These are phyloP conservation scores for Rubia yunnanensis DNA, from an alignment of 257 asterid species.

Conservation along the genomic window DNA sequence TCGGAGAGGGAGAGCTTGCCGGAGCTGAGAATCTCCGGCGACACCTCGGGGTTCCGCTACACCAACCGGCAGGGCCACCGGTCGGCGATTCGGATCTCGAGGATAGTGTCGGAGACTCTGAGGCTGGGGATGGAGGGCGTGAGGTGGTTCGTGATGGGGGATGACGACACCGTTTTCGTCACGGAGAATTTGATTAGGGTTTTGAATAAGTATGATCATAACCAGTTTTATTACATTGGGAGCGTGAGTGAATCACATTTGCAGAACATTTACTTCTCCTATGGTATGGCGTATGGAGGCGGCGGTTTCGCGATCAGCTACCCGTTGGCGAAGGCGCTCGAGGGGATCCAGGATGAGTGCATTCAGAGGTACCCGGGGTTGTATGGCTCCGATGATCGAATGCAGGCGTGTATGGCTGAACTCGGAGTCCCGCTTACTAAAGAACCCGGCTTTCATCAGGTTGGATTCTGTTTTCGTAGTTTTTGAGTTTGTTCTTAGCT, in stretches of 20 bases:
- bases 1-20: constrained; percentile 24
- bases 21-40: constrained; percentile 38
- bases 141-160: constrained; percentile 91
- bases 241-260: constrained; percentile 69
- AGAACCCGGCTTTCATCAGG: constrained; percentile 85
- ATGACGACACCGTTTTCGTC: constrained; percentile 69
- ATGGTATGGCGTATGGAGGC: constrained; percentile 81
- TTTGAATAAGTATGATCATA: constrained; percentile 59
- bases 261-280: constrained; percentile 69
- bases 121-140: constrained; percentile 52
- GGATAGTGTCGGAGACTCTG: constrained; percentile 72
- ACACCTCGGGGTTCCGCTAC: constrained; percentile 45
- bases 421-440: constrained; percentile 77
- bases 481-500: not conserved
- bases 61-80: constrained; percentile 52
- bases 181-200: constrained; percentile 61
- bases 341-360: constrained; percentile 71
- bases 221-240: constrained; percentile 65
- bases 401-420: constrained; percentile 92
- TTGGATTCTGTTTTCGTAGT: constrained; percentile 13
- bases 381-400: constrained; percentile 75
- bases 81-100: constrained; percentile 64
- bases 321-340: constrained; percentile 66
- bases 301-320: constrained; percentile 90
- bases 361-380: constrained; percentile 63